Evolutionary conservation across 768 basidiomycete species (phyloP).

Genomic region (Agaricus subrufescens): DNA sequence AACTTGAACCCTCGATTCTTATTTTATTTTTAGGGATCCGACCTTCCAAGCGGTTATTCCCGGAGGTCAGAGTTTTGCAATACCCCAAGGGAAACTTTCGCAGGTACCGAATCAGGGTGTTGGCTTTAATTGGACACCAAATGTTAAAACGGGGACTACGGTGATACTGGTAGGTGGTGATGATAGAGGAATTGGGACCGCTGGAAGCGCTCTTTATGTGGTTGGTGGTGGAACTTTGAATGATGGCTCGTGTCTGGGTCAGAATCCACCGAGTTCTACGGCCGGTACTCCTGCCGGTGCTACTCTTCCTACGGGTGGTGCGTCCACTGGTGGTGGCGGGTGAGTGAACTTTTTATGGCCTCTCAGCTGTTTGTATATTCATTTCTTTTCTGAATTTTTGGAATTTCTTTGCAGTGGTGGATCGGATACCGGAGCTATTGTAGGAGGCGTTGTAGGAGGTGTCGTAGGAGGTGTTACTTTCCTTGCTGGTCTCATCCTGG

Average conservation of each 20-base stretch:
- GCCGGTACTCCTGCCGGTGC: constrained; percentile 75
- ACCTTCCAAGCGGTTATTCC: constrained; percentile 70
- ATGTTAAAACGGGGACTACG: constrained; percentile 60
- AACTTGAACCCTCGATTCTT: constrained; percentile 17
- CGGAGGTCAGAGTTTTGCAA: constrained; percentile 69
- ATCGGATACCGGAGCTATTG: constrained; percentile 43
- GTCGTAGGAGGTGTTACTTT: constrained; percentile 51
- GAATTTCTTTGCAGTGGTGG: constrained; percentile 5
- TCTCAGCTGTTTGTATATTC: not conserved
- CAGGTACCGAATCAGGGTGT: constrained; percentile 40
- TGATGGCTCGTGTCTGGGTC: constrained; percentile 50
- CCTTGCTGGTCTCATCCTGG: constrained; percentile 34
- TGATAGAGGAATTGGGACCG: constrained; percentile 58
- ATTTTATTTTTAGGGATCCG: constrained; percentile 32
- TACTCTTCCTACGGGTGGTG: constrained; percentile 53
- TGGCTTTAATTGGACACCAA: constrained; percentile 68
- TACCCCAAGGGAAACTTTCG: constrained; percentile 49
- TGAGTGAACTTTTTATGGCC: constrained; percentile 9
- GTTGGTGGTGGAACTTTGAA: constrained; percentile 47
- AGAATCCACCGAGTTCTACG: constrained; percentile 69
- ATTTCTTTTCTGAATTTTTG: not conserved
- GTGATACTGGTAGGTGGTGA: constrained; percentile 68
- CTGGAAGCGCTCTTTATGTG: constrained; percentile 57
- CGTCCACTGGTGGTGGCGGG: constrained; percentile 23
- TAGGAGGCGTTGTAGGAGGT: constrained; percentile 52